Percentiles rank a stretch among this genome's conserved stretches.
These are phyloP conservation scores for Hymenochaete sp. DNA, from an alignment of 1,284 basidiomycete species.

Conservation along the genomic window DNA sequence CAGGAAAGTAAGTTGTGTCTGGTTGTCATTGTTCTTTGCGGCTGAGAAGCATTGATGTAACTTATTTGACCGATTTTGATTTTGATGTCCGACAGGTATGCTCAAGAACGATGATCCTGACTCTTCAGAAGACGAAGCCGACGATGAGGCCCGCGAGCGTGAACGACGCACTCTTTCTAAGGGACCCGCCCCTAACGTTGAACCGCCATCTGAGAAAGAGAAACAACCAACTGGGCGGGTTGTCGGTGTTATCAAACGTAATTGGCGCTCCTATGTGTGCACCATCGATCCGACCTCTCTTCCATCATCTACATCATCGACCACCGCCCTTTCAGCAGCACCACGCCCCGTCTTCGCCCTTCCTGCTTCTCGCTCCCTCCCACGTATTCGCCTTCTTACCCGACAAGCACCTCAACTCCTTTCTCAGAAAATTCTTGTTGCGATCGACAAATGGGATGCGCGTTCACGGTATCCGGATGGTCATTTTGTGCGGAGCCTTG, in stretches of 20 bases:
- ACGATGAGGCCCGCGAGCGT: slow-evolving; percentile 43
- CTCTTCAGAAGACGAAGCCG: slow-evolving; percentile 53
- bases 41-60: too few relatives aligned
- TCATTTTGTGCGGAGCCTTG: slow-evolving; percentile 91
- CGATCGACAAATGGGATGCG: slow-evolving; percentile 87
- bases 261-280: slow-evolving; percentile 97
- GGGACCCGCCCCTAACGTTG: too few relatives aligned
- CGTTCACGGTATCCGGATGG: slow-evolving; percentile 93
- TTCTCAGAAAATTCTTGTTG: slow-evolving; percentile 92
- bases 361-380: slow-evolving; percentile 86
- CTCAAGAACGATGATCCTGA: slow-evolving; percentile 89
- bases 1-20: slow-evolving; percentile 60
- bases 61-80: slow-evolving; percentile 12
- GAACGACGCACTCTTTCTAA: slow-evolving; percentile 36
- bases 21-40: too few relatives aligned
- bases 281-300: slow-evolving; percentile 90
- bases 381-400: slow-evolving; percentile 90
- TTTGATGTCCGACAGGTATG: slow-evolving; percentile 42
- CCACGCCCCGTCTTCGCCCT: slow-evolving; percentile 97
- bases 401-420: slow-evolving; percentile 86
- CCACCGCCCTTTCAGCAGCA: slow-evolving; percentile 82
- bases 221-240: slow-evolving; percentile 88
- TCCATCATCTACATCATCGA: slow-evolving; percentile 69
- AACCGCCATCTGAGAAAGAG: slow-evolving; percentile 49
- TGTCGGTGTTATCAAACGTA: slow-evolving; percentile 89